phyloP scores from a whole-genome alignment of 352 stramenopile genomes.

The Globisporangium iwayamae region DNA sequence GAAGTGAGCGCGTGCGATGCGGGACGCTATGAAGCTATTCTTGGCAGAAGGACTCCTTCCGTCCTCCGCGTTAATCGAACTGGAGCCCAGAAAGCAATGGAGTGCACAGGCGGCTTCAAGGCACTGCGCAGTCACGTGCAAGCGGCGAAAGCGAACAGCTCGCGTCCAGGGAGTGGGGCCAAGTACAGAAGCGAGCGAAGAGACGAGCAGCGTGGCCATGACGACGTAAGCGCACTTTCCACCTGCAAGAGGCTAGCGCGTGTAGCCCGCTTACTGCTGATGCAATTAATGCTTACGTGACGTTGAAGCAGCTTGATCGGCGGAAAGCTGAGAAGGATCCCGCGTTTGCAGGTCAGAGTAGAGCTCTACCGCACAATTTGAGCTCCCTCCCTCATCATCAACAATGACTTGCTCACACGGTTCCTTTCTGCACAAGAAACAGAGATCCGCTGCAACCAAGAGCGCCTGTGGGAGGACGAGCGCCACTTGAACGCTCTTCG shows the following conservation, averaged over 20 bases:
- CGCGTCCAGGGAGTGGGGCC: not conserved
- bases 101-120: constrained; percentile 28
- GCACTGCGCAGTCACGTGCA: constrained; percentile 40
- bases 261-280: not conserved
- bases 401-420: not conserved
- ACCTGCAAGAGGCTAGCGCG: no score
- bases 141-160: constrained; percentile 18
- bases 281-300: not conserved
- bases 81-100: constrained; percentile 1
- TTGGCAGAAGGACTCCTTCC: not conserved
- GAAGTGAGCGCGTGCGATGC: no score
- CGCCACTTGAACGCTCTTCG: constrained; percentile 27
- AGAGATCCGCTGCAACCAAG: constrained; percentile 22
- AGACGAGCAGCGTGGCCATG: not conserved
- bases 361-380: not conserved
- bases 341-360: not conserved
- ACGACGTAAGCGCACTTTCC: no score
- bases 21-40: not conserved
- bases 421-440: not conserved
- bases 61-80: not conserved
- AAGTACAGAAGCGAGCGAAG: not conserved
- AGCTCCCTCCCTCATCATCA: no score
- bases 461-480: constrained; percentile 29
- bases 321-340: not conserved
- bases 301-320: not conserved